Evolutionary conservation across 2,329 filamentous ascomycete species (phyloP), one percentile per base, ranked within the genome.

Genomic region (Emmonsia crescens): DNA sequence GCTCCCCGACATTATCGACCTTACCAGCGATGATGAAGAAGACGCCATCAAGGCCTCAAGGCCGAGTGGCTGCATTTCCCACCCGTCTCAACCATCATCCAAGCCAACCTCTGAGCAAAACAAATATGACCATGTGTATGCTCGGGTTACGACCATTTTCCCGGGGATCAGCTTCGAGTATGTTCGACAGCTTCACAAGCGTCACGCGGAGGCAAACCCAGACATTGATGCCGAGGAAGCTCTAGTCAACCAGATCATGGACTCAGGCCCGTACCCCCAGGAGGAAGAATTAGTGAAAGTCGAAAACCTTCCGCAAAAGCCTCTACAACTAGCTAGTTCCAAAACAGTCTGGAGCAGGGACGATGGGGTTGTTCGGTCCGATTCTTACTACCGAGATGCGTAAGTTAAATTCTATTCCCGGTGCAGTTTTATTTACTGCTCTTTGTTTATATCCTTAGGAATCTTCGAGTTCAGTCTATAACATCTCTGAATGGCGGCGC

Each of bases 101-200:
- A 21, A 5, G n/a, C 12, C 14, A 59, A 19, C 38, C 10, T 21
- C 40, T 59, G 8, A 31, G 19, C 16, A 21, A 49, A 24, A 19
- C n/a, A 46, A 19, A 38, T 24, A 60, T 19, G 48, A 51, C 24
- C 8, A 16, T 16, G 2, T 42, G 8, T 44, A 63, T 44, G 29
- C 61, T 9, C 68, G 70, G n/a, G 67, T 82, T 21, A 44, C 77
- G 4, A 68, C 70, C 12, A 66, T 82, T 9, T 81, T 82, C 60
- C 80, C 80, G 9, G 78, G 77, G 57, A 78, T 82, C 48, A 75
- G 75, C 60, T 73, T 69, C 27, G 68, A 74, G 12, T 74, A 78
- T 66, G 73, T 81, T 27, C 65, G 65, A 12, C 65, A 68, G 19
- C 66, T 79, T n/a, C 78, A 75, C 62, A 64, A 71, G 27, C 65